These are phyloP conservation scores for Pilobolus umbonatus DNA, from an alignment of 192 early-diverging fungal species.

Conservation along the genomic window DNA sequence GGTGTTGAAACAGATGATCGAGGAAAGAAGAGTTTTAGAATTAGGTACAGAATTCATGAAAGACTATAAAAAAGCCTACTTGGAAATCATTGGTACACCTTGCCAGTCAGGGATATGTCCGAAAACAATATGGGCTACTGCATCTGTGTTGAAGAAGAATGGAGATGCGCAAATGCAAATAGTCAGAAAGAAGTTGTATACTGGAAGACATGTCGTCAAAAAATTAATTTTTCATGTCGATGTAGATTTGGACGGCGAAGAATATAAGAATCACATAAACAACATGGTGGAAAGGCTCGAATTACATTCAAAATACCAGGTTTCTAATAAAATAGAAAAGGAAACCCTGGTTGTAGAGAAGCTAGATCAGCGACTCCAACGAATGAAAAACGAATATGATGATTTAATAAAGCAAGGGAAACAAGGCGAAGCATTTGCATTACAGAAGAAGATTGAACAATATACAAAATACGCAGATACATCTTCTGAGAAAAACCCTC, in stretches of 20 bases:
- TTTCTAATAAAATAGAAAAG: background rate
- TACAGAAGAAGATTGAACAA: background rate
- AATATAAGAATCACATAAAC: slow-evolving; percentile 1
- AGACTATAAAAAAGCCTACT: too few species aligned
- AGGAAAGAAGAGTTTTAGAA: too few species aligned
- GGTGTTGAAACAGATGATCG: too few species aligned
- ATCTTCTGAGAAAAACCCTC: background rate
- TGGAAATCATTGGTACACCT: too few species aligned
- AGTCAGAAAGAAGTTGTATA: background rate
- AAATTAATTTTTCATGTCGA: slow-evolving; percentile 4
- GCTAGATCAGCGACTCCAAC: background rate
- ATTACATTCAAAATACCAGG: too few species aligned
- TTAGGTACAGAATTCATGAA: too few species aligned
- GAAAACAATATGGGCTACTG: background rate
- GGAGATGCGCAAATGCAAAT: background rate
- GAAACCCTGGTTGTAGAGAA: slow-evolving; percentile 1
- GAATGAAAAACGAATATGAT: slow-evolving; percentile 5
- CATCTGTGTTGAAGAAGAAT: background rate
- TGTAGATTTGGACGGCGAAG: slow-evolving; percentile 2
- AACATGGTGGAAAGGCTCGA: background rate
- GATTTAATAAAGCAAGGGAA: background rate
- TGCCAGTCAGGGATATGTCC: too few species aligned
- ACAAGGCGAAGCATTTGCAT: background rate
- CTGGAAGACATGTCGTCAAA: background rate
- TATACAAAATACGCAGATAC: slow-evolving; percentile 2